Percentiles rank a stretch among this genome's conserved stretches.
phyloP scores from a whole-genome alignment of 768 basidiomycete species.

The Hypholoma fasciculare region DNA sequence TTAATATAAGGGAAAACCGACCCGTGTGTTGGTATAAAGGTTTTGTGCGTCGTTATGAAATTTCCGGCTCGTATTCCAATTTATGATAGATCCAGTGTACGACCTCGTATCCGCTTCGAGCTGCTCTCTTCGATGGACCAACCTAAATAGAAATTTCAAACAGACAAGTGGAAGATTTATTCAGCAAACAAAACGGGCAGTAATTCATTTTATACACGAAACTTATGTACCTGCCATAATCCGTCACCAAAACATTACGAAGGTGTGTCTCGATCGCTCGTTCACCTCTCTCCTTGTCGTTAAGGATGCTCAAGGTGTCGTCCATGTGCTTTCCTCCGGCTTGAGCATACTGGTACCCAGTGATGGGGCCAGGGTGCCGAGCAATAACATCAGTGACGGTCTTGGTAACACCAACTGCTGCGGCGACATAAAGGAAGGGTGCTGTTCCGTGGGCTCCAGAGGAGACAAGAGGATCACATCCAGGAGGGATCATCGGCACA shows the following conservation, averaged over 20 bases:
- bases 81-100: neutral
- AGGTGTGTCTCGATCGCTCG: neutral
- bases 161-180: neutral
- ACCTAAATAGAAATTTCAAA: neutral
- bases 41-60: neutral
- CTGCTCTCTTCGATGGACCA: neutral
- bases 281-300: neutral
- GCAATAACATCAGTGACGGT: neutral
- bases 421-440: neutral
- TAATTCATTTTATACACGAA: neutral
- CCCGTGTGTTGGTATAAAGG: neutral
- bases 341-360: neutral
- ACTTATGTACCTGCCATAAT: neutral
- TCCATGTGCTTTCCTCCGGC: neutral
- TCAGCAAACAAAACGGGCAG: too few relatives aligned
- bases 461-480: neutral
- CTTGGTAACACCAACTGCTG: neutral
- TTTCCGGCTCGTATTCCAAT: neutral
- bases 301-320: neutral
- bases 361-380: neutral
- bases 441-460: neutral
- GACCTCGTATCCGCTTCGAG: neutral
- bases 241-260: neutral
- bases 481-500: neutral
- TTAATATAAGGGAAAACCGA: neutral